Base-by-base conservation (phyloP, 768 basidiomycete species). In the Xerocomellus chrysenteron region DNA sequence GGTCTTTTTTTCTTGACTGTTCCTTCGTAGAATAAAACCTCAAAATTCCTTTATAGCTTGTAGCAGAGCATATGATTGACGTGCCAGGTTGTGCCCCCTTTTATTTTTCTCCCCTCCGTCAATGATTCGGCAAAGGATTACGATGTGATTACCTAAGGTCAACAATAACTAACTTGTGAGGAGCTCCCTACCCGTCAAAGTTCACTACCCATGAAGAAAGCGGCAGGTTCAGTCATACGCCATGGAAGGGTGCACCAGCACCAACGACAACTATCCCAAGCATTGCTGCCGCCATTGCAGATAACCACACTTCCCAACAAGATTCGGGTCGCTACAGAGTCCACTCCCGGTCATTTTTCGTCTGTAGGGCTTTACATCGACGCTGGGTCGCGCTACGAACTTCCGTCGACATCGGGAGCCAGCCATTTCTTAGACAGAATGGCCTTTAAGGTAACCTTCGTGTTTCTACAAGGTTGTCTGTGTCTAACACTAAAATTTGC, bases 361-460 rank as follows among this genome's bases (percentile, higher is more conserved):
- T 88, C 94, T 0, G 82, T 96, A 1, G 97, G 96, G 4, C 82
- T 98, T 40, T 98, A 94, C 65, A 81, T 98, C 63, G 94, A 98
- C 70, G 94, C 92, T 2, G 97, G 97, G 26, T 86, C 92, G 30
- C 81, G 97, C 14, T 95, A 91, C 78, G 97, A 98, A 70, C 84
- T 80, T 12, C 73, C 80, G 19, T 73, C 80, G 17, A 88, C 80
- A 0, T 83, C 82, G 9, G 97, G 97, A 0, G 88, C 87, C 7
- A 91, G 90, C 58, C 94, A 98, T 81, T 90, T 98, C 68, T 70
- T 98, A 35, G 95, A 98, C 65, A 81, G 94, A 65, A 86, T 98
- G 84, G 96, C 96, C 2, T 98, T 96, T 80, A 98, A 98, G 83
- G 95, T 95, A 57, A 39, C 72, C 67, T 5, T 41, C 13, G 21